Evolutionary conservation across 202 grass and related monocot genomes (phyloP), one percentile per base, ranked within the genome.

Genomic region (Hordeum pubiflorum): DNA sequence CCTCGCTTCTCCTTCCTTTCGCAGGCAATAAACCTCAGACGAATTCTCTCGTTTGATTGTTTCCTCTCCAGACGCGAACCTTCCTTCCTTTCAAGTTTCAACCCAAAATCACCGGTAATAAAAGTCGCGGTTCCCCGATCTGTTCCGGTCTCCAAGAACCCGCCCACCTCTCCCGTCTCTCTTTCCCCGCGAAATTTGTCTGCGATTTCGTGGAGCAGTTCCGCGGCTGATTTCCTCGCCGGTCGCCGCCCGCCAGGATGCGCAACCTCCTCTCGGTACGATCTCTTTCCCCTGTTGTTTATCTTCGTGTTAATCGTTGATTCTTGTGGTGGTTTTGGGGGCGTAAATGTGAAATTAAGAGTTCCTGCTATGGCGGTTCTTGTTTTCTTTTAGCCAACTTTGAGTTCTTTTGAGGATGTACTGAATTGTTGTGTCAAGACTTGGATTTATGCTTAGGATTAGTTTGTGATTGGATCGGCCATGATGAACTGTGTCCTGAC

Each of bases 181-280:
- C 21, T 4, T 7, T 32, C 31, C 33, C 18, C 54, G 13, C 10
- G 17, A 10, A 56, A 27, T 7, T 77, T 17, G 38, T 27, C 44
- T 2, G 15, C 10, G n/a, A 27, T 63, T 58, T 72, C 26, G 3
- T 14, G 15, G 63, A 57, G 37, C 58, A 34, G 39, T 40, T 74
- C 71, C 0, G 23, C 11, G 24, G 33, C 44, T 60, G 26, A 27
- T 27, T 27, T 27, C 40, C 43, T 29, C 29, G 74, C 23, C 68
- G 32, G 10, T 46, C 27, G 63, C 34, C 31, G 31, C 27, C 24
- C 71, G 15, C 27, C 23, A 83, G 46, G 79, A 91, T 93, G 91
- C 50, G 46, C 40, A 93, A 81, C 77, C 91, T 93, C 27, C 85
- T 93, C n/a, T 77, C 79, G 85, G 91, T 93, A 69, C 24, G 12